phyloP scores from a whole-genome alignment of 169 alveolate genomes.

The Blepharisma undulans region DNA sequence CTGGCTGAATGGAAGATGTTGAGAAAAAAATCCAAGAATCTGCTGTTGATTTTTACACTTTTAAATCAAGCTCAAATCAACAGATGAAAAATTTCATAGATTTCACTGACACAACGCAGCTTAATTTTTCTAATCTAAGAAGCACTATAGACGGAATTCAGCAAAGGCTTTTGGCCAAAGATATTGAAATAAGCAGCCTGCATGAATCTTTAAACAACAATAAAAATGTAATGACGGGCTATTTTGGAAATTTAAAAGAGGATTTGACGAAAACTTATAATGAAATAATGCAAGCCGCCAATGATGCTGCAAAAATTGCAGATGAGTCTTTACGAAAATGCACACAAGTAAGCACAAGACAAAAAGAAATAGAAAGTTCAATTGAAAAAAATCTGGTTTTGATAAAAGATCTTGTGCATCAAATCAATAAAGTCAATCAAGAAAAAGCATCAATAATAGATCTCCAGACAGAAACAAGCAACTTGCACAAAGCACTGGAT shows the following conservation, averaged over 20 bases:
- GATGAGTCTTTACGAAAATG: neutral
- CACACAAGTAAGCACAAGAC: neutral
- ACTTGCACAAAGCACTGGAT: neutral
- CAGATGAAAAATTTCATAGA: neutral
- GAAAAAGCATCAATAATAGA: neutral
- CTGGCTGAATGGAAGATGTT: slow-evolving; percentile 12
- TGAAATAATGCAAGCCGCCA: neutral
- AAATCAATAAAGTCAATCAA: neutral
- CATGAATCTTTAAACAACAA: neutral
- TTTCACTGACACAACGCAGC: neutral
- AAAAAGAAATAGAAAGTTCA: neutral
- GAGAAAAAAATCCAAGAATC: neutral
- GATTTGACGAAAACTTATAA: neutral
- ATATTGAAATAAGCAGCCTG: neutral
- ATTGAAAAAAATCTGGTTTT: neutral
- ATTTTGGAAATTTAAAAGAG: neutral
- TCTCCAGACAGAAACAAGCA: neutral
- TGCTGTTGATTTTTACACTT: neutral
- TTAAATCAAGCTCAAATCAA: neutral
- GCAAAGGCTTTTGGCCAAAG: neutral
- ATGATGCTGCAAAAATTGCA: neutral
- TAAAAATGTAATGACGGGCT: neutral
- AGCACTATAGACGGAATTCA: neutral
- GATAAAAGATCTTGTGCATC: neutral
- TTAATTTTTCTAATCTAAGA: neutral